Base-by-base conservation (phyloP, 768 basidiomycete genomes). In the Suillus plorans region DNA sequence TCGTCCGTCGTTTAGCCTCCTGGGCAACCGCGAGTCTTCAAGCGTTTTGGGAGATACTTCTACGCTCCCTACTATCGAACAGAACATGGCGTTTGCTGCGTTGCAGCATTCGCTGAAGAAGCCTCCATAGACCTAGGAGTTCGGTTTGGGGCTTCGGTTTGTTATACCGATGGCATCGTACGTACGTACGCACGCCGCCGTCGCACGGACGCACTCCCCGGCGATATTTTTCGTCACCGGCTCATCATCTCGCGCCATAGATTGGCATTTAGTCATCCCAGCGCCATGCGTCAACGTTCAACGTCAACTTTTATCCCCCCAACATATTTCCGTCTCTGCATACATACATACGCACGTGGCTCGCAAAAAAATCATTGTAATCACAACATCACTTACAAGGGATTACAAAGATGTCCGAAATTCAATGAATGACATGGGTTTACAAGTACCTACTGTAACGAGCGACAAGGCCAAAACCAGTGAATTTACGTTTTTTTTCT, bases 11-110 rank as follows among this genome's bases (percentile, higher is more conserved):
- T 69, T 63, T 71, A 75, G 64, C 71, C 68, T 70, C 67, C 68
- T 66, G 68, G 57, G 74, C 73, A 69, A 80, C 44, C 68, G 70
- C 20, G 75, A 76, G 31, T 70, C 75, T 6, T 80, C 80, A 25
- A 78, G 77, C 16, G 78, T 78, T 31, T 75, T 79, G 59, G 74
- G 78, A 64, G 77, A 79, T 31, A 71, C 80, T 9, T 70, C 80
- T 2, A 76, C 78, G 3, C 72, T 77, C 20, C 88, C 91, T 4
- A 92, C 91, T 13, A 79, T 92, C 53, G 91, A 92, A 73, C 91
- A 94, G 76, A 91, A 89, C 69, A 90, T 92, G 89, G 91, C 91
- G 6, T 94, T 91, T 67, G 90, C 89, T 55, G 87, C 84, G 20
- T 80, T 88, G 47, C 84, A 86, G 67, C 84, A 83, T 57, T 85